Conservation (phyloP, 129 eudicot genomes). For the Arctium minus region DNA sequence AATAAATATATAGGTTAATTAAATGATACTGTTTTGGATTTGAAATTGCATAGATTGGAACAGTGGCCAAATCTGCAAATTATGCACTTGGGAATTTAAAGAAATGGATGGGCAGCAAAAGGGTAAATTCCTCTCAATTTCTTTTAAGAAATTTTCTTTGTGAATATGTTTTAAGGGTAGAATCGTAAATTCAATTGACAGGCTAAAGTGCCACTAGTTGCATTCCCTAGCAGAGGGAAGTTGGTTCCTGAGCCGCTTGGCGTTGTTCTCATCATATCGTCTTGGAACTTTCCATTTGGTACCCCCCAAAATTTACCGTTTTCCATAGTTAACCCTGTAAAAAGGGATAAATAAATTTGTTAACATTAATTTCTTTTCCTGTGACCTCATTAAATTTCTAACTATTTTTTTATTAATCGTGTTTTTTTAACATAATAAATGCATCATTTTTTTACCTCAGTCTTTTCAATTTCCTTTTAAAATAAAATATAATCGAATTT, state of each 20-base stretch:
- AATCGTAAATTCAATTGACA: conserved; percentile 22
- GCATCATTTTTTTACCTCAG: no score
- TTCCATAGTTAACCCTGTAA: conserved; percentile 8
- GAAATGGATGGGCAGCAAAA: conserved; percentile 69
- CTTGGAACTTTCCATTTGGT: conserved; percentile 92
- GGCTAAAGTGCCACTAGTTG: conserved; percentile 57
- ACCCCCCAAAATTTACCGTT: neutral
- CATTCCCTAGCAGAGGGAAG: conserved; percentile 54
- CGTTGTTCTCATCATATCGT: conserved; percentile 67
- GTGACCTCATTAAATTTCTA: no score
- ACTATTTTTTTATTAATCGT: no score
- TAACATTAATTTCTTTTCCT: no score
- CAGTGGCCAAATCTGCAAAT: conserved; percentile 50
- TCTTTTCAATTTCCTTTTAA: no score
- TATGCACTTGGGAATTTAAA: conserved; percentile 55
- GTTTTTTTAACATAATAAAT: no score
- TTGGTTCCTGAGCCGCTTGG: conserved; percentile 85
- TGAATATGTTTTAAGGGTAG: neutral
- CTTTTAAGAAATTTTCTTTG: neutral
- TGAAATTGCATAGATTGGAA: conserved; percentile 49
- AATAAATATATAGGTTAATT: neutral
- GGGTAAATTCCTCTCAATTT: conserved; percentile 27
- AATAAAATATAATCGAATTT: no score
- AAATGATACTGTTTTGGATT: neutral
- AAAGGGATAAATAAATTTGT: neutral